phyloP scores from a whole-genome alignment of 2,329 filamentous ascomycete genomes.

The Bisporella sp. region DNA sequence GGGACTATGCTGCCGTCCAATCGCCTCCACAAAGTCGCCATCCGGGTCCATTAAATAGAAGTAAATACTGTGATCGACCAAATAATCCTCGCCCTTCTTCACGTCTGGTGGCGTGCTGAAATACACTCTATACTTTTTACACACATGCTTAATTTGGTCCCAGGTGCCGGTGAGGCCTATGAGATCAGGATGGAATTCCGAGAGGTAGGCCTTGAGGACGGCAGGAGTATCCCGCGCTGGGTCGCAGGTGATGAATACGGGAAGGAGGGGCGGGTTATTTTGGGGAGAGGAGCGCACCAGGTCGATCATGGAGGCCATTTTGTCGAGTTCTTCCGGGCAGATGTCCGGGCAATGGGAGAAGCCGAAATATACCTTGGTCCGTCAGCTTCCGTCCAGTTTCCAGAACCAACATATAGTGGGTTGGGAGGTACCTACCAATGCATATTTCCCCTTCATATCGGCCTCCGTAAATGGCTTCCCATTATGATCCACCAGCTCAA shows the following conservation, averaged over 20 bases:
- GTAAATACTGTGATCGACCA: slow-evolving; percentile 98
- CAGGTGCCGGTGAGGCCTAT: slow-evolving; percentile 89
- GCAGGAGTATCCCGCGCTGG: slow-evolving; percentile 83
- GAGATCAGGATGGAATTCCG: slow-evolving; percentile 83
- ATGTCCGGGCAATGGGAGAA: slow-evolving; percentile 99
- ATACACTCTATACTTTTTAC: slow-evolving; percentile 95
- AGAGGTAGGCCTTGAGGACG: slow-evolving; percentile 77
- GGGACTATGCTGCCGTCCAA: slow-evolving; percentile 89
- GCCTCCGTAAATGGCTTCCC: slow-evolving; percentile 70
- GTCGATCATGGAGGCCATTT: slow-evolving; percentile 96
- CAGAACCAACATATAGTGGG: not conserved
- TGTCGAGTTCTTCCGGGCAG: slow-evolving; percentile 97
- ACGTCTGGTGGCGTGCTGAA: slow-evolving; percentile 88
- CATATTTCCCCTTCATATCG: slow-evolving; percentile 82
- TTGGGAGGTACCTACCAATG: slow-evolving; percentile 50
- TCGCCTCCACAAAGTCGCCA: slow-evolving; percentile 94
- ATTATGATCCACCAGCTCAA: slow-evolving; percentile 75
- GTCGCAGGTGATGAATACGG: slow-evolving; percentile 94
- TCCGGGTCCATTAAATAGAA: slow-evolving; percentile 99
- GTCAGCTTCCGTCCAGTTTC: not conserved
- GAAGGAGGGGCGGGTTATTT: slow-evolving; percentile 46
- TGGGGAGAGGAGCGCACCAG: slow-evolving; percentile 42
- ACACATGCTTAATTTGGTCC: slow-evolving; percentile 87
- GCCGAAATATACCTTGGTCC: slow-evolving; percentile 80
- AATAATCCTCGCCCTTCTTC: slow-evolving; percentile 88